Evolutionary conservation across 306 rosid species (phyloP).

Genomic region (Myrica gale): DNA sequence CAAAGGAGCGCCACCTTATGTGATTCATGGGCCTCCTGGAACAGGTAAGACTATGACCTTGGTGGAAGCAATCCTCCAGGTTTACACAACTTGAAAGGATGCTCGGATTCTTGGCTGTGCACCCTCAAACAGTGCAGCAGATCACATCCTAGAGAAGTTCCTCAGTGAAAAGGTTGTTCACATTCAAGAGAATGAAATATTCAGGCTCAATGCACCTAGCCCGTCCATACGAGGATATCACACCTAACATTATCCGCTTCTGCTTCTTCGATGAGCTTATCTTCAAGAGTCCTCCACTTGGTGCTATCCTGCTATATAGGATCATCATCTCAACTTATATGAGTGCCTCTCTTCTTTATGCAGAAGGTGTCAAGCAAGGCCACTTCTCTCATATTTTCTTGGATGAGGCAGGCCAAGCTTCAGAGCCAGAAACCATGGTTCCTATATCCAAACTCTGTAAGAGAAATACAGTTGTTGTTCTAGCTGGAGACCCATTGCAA

Average conservation of each 20-base stretch:
- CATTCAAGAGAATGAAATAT: conserved; percentile 50
- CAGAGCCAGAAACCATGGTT: conserved; percentile 88
- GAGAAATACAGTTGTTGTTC: conserved; percentile 70
- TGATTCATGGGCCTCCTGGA: conserved; percentile 91
- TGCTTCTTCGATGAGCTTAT: conserved; percentile 60
- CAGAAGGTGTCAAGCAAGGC: conserved; percentile 64
- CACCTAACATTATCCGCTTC: conserved; percentile 56
- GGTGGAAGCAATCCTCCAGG: conserved; percentile 81
- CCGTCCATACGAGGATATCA: conserved; percentile 65
- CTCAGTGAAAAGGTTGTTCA: conserved; percentile 40
- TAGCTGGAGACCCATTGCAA: conserved; percentile 96
- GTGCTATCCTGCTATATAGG: conserved; percentile 49
- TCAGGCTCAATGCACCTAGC: conserved; percentile 74
- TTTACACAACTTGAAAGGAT: conserved; percentile 42
- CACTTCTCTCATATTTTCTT: conserved; percentile 90
- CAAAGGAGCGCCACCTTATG: conserved; percentile 77
- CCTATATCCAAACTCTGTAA: conserved; percentile 66
- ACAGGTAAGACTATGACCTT: conserved; percentile 84
- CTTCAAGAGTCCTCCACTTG: conserved; percentile 68
- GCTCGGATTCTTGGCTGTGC: conserved; percentile 78
- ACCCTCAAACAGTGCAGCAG: conserved; percentile 91
- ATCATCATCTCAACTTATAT: conserved; percentile 77
- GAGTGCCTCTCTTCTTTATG: conserved; percentile 65
- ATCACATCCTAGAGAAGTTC: conserved; percentile 68
- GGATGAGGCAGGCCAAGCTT: conserved; percentile 99